phyloP scores from a whole-genome alignment of 495 filamentous ascomycete genomes.

The Aspergillus nanangensis region DNA sequence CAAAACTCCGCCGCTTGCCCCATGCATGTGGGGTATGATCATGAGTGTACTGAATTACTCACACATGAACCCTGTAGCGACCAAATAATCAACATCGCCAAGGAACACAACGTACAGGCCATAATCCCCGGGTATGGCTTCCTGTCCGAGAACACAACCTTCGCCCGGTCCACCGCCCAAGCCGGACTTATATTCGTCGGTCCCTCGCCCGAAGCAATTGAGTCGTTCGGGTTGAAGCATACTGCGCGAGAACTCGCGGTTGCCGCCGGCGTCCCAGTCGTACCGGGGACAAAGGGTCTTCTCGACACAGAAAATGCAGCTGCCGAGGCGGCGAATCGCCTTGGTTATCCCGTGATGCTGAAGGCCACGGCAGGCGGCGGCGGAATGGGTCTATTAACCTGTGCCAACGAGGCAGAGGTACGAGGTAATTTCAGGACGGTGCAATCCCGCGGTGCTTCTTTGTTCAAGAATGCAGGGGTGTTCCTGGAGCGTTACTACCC shows the following conservation, averaged over 20 bases:
- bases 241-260: conserved; percentile 43
- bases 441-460: conserved; percentile 23
- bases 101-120: conserved; percentile 33
- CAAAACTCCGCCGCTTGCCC: no score
- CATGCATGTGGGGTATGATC: no score
- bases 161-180: conserved; percentile 37
- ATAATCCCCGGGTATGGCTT: conserved; percentile 57
- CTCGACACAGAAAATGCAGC: conserved; percentile 39
- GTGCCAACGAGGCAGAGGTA: conserved; percentile 24
- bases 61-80: no score
- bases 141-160: conserved; percentile 54
- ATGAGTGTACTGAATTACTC: no score
- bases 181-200: conserved; percentile 52
- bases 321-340: conserved; percentile 26
- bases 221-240: conserved; percentile 55
- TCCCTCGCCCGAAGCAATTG: conserved; percentile 44
- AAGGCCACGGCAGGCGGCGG: conserved; percentile 56
- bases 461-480: conserved; percentile 39
- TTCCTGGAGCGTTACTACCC: conserved; percentile 39
- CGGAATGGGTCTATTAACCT: conserved; percentile 47
- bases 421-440: conserved; percentile 25
- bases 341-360: conserved; percentile 54
- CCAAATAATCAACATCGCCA: conserved; percentile 42
- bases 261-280: conserved; percentile 44
- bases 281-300: conserved; percentile 46